Conservation (phyloP, 352 stramenopile species). For the Globisporangium alternatum region DNA sequence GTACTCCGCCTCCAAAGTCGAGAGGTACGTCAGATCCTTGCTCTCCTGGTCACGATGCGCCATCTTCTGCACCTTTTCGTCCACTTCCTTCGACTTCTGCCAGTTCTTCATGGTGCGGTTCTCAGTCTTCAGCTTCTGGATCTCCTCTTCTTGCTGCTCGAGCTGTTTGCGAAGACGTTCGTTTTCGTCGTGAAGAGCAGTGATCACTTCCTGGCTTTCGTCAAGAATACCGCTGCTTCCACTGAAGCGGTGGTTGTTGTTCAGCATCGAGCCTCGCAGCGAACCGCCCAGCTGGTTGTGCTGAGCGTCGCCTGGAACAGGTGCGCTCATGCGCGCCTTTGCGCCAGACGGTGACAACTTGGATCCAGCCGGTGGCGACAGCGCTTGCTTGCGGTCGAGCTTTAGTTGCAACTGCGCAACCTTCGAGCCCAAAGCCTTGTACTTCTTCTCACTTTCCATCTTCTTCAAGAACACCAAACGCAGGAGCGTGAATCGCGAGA, state of each 20-base stretch:
- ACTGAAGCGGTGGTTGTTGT: slow-evolving; percentile 49
- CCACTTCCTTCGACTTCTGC: slow-evolving; percentile 86
- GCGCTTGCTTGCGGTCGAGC: slow-evolving; percentile 57
- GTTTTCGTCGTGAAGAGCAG: slow-evolving; percentile 80
- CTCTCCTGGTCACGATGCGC: slow-evolving; percentile 81
- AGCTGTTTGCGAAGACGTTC: slow-evolving; percentile 70
- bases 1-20: slow-evolving; percentile 77
- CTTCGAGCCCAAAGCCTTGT: slow-evolving; percentile 70
- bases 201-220: slow-evolving; percentile 87
- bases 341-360: slow-evolving; percentile 44
- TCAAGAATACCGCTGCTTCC: slow-evolving; percentile 75
- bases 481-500: slow-evolving; percentile 74
- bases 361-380: slow-evolving; percentile 16
- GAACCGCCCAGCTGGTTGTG: slow-evolving; percentile 22
- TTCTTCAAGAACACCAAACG: slow-evolving; percentile 72
- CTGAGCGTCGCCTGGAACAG: slow-evolving; percentile 14
- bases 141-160: slow-evolving; percentile 69
- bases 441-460: slow-evolving; percentile 82
- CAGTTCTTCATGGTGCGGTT: slow-evolving; percentile 80
- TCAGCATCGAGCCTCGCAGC: slow-evolving; percentile 49
- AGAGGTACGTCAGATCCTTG: slow-evolving; percentile 82
- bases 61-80: slow-evolving; percentile 87
- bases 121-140: slow-evolving; percentile 73
- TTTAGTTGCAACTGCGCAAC: slow-evolving; percentile 69
- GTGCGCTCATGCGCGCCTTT: slow-evolving; percentile 23